Evolutionary conservation across 768 basidiomycete species (phyloP), one percentile per base, ranked within the genome.

Genomic region (Boletus rubroflammeus): DNA sequence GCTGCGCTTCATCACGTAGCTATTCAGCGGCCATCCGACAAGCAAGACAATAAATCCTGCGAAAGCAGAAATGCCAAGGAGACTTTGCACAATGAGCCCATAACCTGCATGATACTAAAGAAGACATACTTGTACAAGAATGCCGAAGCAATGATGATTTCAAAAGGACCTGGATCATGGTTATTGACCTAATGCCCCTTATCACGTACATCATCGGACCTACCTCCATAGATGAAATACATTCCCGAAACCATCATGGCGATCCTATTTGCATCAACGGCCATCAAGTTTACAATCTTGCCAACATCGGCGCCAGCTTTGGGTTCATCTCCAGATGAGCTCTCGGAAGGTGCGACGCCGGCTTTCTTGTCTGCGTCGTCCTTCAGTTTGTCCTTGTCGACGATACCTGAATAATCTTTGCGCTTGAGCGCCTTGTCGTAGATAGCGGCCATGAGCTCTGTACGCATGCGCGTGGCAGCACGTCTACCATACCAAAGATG

Each of bases 261-360:
- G 52, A 87, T 69, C 75, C 78, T 72, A 62, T 84, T 86, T 3
- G 85, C 83, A 65, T 92, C 90, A 7, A 81, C 83, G 14, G 88
- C 84, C 91, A 95, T 95, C 34, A 94, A 71, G 59, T 92, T 91
- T 51, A 94, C 90, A 49, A 95, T 90, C 68, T 94, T 93, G 13
- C 93, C 93, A 13, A 89, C 78, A 66, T 93, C 89, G 8, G 93
- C 93, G 15, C 90, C 88, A 0, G 86, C 80, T 60, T 82, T 86
- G 1, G 84, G 81, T 29, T 89, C 76, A 54, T 73, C 72, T 49
- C 57, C 65, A 40, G 61, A 54, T 15, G 63, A 32, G 47, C 68
- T 63, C 71, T 78, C 45, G 5, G 60, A 53, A 8, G 55, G 38
- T 4, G 47, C 15, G 25, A 50, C 5, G 17, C 63, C 66, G 8